Evolutionary conservation across 2,329 filamentous ascomycete species (phyloP), one percentile per base, ranked within the genome.

Genomic region (Fusarium hostae): DNA sequence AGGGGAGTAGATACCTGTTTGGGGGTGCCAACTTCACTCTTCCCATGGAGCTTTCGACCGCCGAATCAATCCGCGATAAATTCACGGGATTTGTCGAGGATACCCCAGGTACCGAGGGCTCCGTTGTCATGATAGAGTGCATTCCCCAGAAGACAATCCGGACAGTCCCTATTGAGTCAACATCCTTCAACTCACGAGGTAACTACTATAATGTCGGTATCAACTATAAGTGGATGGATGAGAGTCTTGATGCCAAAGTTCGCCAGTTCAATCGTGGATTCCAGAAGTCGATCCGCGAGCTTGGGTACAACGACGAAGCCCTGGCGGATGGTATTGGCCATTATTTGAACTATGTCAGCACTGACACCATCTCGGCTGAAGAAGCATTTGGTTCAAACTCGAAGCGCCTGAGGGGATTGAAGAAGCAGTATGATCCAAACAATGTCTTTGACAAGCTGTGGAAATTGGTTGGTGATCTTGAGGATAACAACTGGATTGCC

Each of bases 1-100:
- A 81, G n/a, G 79, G 83, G 5, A 79, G 78, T 47, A 79, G 82
- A 7, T 81, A 80, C 54, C 64, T 78, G 10, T 76, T 84, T 63
- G 84, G 85, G 59, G 84, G 84, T 0, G 77, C 83, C 13, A 85
- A 83, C 56, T 83, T 83, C 68, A 79, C 81, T 10, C 76, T 81
- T 7, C 84, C 84, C 0, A 73, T 86, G 26, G 54, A 71, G 47
- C 39, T 75, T 3, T 75, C 73, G 15, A 75, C 74, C 6, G 74
- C 71, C 1, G 67, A 75, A 44, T 32, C 64, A 6, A 74, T 76
- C 24, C 58, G 65, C 3, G 59, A 76, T 30, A 39, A 56, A 20
- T 74, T 76, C 43, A 32, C 54, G 10, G 57, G 34, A 6, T 75
- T 76, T 37, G 34, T 66, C 12, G 71, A 74, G 15, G 44, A 45